Conservation (phyloP, 1,284 basidiomycete genomes). For the Boletus hoseneyae region DNA sequence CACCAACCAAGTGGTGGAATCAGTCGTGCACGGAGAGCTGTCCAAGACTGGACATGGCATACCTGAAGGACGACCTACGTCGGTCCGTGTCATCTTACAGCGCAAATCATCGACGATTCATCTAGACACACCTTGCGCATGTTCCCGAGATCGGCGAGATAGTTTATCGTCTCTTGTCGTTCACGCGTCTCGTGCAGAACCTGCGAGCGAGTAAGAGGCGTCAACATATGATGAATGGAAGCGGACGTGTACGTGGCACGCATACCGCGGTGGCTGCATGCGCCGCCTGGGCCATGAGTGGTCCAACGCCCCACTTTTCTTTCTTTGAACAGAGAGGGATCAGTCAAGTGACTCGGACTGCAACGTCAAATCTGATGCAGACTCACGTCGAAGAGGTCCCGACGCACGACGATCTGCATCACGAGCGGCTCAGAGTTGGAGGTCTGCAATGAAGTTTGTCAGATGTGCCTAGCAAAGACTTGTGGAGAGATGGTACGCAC, state of each 20-base stretch:
- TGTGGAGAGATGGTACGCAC: too few species aligned
- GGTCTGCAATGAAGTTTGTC: background rate
- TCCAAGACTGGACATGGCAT: background rate
- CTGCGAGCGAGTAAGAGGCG: conserved; percentile 11
- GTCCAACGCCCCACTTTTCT: conserved; percentile 50
- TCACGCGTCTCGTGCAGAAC: conserved; percentile 41
- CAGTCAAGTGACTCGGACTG: background rate
- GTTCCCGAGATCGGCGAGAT: conserved; percentile 38
- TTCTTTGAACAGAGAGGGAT: conserved; percentile 31
- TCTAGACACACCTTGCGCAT: conserved; percentile 40
- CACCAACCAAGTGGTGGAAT: background rate
- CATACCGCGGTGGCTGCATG: conserved; percentile 49
- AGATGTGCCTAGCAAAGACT: too few species aligned
- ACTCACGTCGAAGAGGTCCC: conserved; percentile 43
- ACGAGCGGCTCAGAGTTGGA: conserved; percentile 29
- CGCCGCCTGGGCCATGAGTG: conserved; percentile 53
- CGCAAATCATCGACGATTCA: background rate
- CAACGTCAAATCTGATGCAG: background rate
- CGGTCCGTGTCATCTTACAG: conserved; percentile 7
- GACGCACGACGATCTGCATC: conserved; percentile 46
- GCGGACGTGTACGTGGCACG: background rate
- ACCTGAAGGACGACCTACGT: conserved; percentile 42
- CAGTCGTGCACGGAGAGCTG: background rate
- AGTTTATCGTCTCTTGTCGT: conserved; percentile 38
- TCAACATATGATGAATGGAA: background rate